phyloP scores from a whole-genome alignment of 169 alveolate species.

The Amoebophrya sp. region DNA sequence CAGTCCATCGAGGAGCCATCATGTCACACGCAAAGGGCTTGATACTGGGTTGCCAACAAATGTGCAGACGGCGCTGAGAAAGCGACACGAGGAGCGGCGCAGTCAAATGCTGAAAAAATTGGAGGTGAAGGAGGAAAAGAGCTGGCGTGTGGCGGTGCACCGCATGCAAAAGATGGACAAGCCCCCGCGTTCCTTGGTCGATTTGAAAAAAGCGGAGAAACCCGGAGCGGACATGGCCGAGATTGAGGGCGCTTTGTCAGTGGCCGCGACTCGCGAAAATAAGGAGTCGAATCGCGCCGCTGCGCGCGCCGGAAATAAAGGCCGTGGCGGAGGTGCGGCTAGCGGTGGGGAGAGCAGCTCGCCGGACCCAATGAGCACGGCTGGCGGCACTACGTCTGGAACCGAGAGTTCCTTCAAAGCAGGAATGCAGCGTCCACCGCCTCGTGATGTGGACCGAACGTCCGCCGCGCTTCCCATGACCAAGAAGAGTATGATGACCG shows the following conservation, averaged over 20 bases:
- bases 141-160: slow-evolving; percentile 24
- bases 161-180: background rate
- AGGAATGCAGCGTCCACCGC: too few species aligned
- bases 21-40: too few species aligned
- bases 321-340: background rate
- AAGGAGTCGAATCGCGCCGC: background rate
- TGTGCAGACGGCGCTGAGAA: too few species aligned
- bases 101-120: too few species aligned
- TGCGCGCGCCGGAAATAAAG: background rate
- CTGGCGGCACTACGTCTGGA: background rate
- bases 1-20: too few species aligned
- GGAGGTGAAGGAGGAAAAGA: background rate
- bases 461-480: too few species aligned
- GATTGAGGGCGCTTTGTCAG: background rate
- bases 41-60: too few species aligned
- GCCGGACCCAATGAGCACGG: background rate
- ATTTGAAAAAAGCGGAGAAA: background rate
- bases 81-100: too few species aligned
- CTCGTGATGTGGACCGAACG: too few species aligned
- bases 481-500: too few species aligned
- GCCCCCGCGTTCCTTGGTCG: background rate
- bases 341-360: background rate
- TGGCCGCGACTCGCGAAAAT: background rate
- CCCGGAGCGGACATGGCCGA: background rate
- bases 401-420: background rate